Evolutionary conservation across 352 stramenopile species (phyloP), one percentile per base, ranked within the genome.

Genomic region (Phytopythium helicoides): DNA sequence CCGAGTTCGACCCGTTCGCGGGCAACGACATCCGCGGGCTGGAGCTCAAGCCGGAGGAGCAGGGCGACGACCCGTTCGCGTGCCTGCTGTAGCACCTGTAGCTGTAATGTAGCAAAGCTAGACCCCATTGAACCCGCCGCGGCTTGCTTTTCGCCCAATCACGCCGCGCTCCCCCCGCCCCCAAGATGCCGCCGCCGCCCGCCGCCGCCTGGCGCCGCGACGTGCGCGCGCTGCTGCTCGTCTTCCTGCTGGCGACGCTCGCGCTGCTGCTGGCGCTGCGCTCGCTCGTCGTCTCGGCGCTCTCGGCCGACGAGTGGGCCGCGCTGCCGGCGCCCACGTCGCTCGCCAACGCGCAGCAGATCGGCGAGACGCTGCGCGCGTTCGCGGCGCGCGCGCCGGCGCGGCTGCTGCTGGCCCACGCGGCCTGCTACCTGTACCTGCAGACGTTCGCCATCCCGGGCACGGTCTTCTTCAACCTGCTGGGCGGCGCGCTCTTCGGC

Each of bases 371-470:
- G 45, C 62, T 89, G 39, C 66, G 82, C 57, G 70, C 66, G 47
- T 79, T 89, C 36, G 63, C 81, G 18, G 60, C 68, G 16, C 67
- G 66, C 11, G 68, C 68, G 46, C 60, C 53, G 3, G 52, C 46
- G 5, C 59, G 76, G 9, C 54, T 92, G 21, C 64, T 90, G 39
- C 49, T 89, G 14, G 80, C 77, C 18, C 82, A 92, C 65, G 83
- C 76, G 63, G 68, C 66, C 39, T 87, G 71, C 56, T 90, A 92
- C 58, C 37, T 92, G 49, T 92, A 87, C 54, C 48, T 90, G 46
- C 82, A 92, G 62, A 89, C 73, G 23, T 92, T 89, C 50, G 79
- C 79, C 42, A 92, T 92, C 46, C 82, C 82, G 0, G 82, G 82
- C 38, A 92, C 79, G 0, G 67, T 92, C 25, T 92, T 92, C 51